Evolutionary conservation across 179 eudicot genomes (phyloP).

Genomic region (Spinacia oleracea): DNA sequence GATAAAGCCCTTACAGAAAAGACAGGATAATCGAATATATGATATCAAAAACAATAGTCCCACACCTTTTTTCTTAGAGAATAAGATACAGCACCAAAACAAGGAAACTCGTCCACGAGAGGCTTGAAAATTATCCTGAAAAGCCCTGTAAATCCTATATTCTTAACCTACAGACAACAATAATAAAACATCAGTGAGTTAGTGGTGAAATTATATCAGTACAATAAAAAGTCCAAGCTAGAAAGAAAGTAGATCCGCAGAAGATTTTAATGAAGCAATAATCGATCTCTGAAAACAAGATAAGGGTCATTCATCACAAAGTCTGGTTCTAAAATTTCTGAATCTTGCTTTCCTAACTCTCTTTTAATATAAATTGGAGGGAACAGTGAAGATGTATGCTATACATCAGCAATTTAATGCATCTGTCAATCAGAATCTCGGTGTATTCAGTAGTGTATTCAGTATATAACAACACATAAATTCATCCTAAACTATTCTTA

Average conservation of each 20-base stretch:
- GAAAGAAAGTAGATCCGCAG: background rate
- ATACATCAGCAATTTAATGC: background rate
- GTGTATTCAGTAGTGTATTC: no score
- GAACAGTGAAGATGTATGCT: background rate
- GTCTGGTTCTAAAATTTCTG: background rate
- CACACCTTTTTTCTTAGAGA: slow-evolving; percentile 83
- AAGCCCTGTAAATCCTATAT: slow-evolving; percentile 80
- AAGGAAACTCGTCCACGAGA: slow-evolving; percentile 77
- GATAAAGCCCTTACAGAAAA: background rate
- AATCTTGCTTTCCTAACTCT: background rate
- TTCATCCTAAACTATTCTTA: background rate
- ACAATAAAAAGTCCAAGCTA: background rate
- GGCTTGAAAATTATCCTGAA: slow-evolving; percentile 87
- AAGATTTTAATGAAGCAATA: background rate
- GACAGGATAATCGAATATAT: background rate
- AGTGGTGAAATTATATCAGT: background rate
- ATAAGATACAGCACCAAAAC: slow-evolving; percentile 78
- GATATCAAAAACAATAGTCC: background rate
- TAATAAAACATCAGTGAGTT: slow-evolving; percentile 12
- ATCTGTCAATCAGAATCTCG: background rate
- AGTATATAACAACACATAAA: background rate
- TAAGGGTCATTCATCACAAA: background rate
- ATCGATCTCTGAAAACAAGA: background rate
- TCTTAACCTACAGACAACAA: slow-evolving; percentile 56
- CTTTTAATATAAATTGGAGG: no score